Base-by-base conservation (phyloP, 192 early-diverging fungal genomes). In the Coemansia biformis region DNA sequence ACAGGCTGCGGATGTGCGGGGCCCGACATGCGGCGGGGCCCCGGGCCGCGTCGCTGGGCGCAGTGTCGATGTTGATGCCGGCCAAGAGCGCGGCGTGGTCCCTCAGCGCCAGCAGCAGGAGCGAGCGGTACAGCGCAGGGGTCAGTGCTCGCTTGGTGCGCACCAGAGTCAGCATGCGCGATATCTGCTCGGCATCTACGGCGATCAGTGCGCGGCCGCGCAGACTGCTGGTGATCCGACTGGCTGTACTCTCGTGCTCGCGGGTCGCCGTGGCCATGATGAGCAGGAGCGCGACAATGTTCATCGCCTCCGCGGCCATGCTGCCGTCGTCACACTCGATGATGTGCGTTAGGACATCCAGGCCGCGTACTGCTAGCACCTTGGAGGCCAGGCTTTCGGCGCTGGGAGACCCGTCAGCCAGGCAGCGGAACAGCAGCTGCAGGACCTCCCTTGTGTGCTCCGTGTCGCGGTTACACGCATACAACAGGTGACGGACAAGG, bases 311-410 rank as follows among this genome's bases (percentile, higher is more conserved):
- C 1, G 66, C 66, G 3, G 66, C 66, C 33, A 60, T 54, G 0
- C 23, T 44, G 42, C 57, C 59, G 36, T 69, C 66, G 16, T 69
- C 66, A 22, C 66, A 69, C 17, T 69, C 66, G 10, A 69, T 50
- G 18, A 69, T 53, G 33, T 69, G 66, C 23, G 59, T 41, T 21
- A 69, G 49, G 17, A 50, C 49, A 43, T 60, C 59, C 10, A 69
- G 22, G 8, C 66, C 59, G n/a, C 32, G 59, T 24, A 34, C 40
- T 16, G 47, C 26, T 11, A 61, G 48, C 33, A 69, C 35, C 31
- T 48, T 51, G 10, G 54, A 46, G 5, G 66, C 54, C 21, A 69
- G 48, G n/a, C 31, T 37, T 23, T 21, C 38, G 28, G 66, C 66
- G 17, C 52, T 62, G 50, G 53, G 21, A 10, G 66, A 69, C 10